Conservation (phyloP, 441 rosid genomes). For the Brassica balearica region DNA sequence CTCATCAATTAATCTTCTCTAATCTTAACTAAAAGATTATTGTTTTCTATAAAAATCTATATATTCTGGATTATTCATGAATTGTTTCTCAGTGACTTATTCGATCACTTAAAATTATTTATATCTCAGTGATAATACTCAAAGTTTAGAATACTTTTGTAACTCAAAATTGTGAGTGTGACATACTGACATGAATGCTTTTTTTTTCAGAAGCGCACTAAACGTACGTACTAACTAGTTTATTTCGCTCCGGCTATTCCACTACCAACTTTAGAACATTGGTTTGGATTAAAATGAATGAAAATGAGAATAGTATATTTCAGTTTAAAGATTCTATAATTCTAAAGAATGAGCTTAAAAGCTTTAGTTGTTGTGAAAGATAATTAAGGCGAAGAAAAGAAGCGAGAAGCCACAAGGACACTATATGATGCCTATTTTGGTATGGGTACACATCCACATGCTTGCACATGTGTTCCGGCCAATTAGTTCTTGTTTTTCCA, state of each 20-base stretch:
- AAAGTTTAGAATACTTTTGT: neutral
- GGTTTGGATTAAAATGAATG: neutral
- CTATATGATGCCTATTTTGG: conserved; percentile 45
- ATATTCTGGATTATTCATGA: neutral
- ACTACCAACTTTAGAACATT: conserved; percentile 10
- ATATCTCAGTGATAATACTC: neutral
- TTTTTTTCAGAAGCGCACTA: neutral
- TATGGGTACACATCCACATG: conserved; percentile 44
- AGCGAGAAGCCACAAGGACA: conserved; percentile 40
- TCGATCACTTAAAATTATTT: neutral
- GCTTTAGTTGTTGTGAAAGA: conserved; percentile 41
- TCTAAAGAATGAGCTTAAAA: conserved; percentile 13
- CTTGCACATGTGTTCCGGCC: conserved; percentile 48
- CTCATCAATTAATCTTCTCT: neutral
- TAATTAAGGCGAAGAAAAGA: conserved; percentile 42
- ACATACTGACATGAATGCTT: neutral
- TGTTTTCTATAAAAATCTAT: neutral
- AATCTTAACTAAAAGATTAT: neutral
- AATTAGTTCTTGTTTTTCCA: conserved; percentile 43
- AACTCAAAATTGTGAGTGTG: neutral
- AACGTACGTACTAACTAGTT: neutral
- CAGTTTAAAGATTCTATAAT: neutral
- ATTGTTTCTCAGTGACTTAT: neutral
- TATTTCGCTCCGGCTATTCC: neutral
- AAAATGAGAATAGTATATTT: conserved; percentile 5